phyloP scores from a whole-genome alignment of 2,329 filamentous ascomycete genomes.

The Penicillium occitanis region DNA sequence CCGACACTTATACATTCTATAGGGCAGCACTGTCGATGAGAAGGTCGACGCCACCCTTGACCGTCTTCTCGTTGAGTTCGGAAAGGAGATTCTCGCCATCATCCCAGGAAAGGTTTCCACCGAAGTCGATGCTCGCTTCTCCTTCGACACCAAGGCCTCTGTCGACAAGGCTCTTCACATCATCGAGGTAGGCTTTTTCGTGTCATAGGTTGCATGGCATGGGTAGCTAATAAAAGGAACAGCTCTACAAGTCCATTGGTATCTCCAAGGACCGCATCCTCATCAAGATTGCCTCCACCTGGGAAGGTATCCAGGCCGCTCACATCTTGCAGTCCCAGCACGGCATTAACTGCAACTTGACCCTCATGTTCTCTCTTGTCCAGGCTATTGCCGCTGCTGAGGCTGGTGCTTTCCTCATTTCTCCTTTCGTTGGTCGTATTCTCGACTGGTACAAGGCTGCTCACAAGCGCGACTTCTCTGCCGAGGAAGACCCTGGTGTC shows the following conservation, averaged over 20 bases:
- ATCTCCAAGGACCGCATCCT: constrained; percentile 91
- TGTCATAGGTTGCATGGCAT: neutral
- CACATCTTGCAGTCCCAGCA: constrained; percentile 95
- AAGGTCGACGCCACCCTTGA: constrained; percentile 91
- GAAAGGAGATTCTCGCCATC: constrained; percentile 94
- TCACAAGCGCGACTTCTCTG: constrained; percentile 88
- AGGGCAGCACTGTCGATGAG: constrained; percentile 66
- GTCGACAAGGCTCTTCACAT: constrained; percentile 96
- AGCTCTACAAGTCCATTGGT: constrained; percentile 93
- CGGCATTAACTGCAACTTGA: constrained; percentile 97
- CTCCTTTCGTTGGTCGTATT: constrained; percentile 97
- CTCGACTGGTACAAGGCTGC: constrained; percentile 99
- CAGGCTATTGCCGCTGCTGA: constrained; percentile 97
- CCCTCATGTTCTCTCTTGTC: constrained; percentile 93
- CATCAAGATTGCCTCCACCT: constrained; percentile 99
- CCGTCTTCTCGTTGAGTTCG: constrained; percentile 94
- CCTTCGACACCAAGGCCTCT: constrained; percentile 89
- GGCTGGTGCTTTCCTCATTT: constrained; percentile 95
- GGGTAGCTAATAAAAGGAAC: constrained; percentile 28
- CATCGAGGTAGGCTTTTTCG: constrained; percentile 68
- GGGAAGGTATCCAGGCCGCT: constrained; percentile 99
- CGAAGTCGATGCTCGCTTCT: constrained; percentile 94
- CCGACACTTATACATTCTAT: constrained; percentile 18
- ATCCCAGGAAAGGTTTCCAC: constrained; percentile 98
- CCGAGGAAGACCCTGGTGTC: constrained; percentile 93